These are phyloP conservation scores for Fragilariopsis cylindrus DNA, from an alignment of 108 stramenopile species.

Conservation along the genomic window DNA sequence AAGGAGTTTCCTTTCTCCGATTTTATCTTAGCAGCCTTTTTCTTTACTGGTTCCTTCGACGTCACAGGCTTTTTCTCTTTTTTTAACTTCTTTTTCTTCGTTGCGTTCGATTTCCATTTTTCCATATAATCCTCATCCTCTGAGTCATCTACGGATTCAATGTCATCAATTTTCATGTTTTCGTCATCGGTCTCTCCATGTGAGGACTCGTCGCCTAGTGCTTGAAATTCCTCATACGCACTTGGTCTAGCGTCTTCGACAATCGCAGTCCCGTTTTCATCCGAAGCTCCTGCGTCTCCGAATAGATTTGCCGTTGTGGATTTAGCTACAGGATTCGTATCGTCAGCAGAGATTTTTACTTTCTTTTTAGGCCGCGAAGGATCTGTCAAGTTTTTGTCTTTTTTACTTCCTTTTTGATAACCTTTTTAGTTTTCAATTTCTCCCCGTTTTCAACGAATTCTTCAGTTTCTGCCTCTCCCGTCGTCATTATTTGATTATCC, in stretches of 20 bases:
- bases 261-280: neutral
- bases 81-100: constrained; percentile 17
- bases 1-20: constrained; percentile 6
- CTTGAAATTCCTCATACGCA: constrained; percentile 22
- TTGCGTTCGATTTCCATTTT: constrained; percentile 10
- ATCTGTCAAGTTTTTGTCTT: neutral
- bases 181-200: constrained; percentile 31
- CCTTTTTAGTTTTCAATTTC: constrained; percentile 14
- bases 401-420: constrained; percentile 12
- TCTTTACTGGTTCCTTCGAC: constrained; percentile 24
- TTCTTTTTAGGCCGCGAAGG: constrained; percentile 13
- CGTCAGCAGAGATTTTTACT: neutral
- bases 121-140: constrained; percentile 17
- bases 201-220: constrained; percentile 20
- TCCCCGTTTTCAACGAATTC: neutral
- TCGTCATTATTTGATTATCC: neutral
- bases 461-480: constrained; percentile 3
- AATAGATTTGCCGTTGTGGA: neutral
- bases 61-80: neutral
- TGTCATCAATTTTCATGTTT: constrained; percentile 18
- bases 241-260: constrained; percentile 4
- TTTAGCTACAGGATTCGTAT: neutral
- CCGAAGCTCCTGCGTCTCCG: neutral
- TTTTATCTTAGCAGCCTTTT: constrained; percentile 23
- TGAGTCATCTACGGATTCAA: constrained; percentile 11